phyloP scores from a whole-genome alignment of 2,329 filamentous ascomycete genomes.

The Beauveria australis region DNA sequence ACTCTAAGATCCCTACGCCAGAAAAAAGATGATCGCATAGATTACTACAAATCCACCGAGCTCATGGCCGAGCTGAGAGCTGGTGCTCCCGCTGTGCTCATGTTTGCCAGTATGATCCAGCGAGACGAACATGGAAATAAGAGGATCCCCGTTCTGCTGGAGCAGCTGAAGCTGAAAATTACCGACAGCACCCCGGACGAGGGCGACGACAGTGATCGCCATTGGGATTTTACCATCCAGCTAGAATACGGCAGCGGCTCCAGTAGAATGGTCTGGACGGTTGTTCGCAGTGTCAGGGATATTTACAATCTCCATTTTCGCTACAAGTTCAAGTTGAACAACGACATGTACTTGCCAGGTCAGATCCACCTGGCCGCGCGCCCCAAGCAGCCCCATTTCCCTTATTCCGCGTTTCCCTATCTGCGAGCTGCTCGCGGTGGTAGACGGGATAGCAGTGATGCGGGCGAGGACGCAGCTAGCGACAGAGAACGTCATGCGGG shows the following conservation, averaged over 20 bases:
- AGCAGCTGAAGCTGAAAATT: conserved; percentile 85
- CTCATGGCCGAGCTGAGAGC: conserved; percentile 91
- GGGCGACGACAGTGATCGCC: conserved; percentile 55
- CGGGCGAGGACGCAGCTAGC: conserved; percentile 48
- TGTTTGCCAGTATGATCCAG: conserved; percentile 96
- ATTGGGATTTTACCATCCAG: conserved; percentile 83
- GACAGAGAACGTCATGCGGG: conserved; percentile 26
- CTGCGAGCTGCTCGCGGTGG: conserved; percentile 72
- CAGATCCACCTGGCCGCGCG: conserved; percentile 56
- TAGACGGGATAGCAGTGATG: conserved; percentile 71
- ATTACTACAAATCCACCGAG: conserved; percentile 92
- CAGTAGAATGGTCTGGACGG: conserved; percentile 93
- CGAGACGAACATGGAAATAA: conserved; percentile 93
- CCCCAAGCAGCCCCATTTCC: conserved; percentile 83
- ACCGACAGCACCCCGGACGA: conserved; percentile 68
- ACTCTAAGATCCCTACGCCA: conserved; percentile 72
- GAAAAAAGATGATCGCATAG: conserved; percentile 79
- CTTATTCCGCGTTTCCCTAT: conserved; percentile 82
- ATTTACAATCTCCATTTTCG: conserved; percentile 89
- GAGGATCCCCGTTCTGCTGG: conserved; percentile 86
- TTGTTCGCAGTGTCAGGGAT: conserved; percentile 78
- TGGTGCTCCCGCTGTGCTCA: conserved; percentile 84
- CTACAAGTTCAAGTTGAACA: conserved; percentile 80
- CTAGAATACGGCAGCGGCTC: conserved; percentile 93
- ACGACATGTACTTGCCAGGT: conserved; percentile 72